phyloP scores from a whole-genome alignment of 1,139 yeast genomes.

The Suhomyces chickasaworum region DNA sequence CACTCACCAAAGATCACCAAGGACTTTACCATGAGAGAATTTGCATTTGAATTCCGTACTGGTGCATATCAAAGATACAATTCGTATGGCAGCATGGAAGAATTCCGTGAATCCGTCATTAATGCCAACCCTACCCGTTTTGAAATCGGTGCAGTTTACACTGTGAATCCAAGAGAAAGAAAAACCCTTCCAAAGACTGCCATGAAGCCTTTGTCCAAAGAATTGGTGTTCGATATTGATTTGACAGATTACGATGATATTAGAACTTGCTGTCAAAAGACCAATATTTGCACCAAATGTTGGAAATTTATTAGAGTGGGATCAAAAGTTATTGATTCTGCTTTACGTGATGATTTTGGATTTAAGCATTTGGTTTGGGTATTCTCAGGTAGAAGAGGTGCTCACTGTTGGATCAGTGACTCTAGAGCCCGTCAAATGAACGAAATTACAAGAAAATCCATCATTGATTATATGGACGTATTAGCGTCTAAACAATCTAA shows the following conservation, averaged over 20 bases:
- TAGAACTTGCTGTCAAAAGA: constrained; percentile 90
- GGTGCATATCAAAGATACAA: constrained; percentile 91
- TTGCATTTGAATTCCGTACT: constrained; percentile 85
- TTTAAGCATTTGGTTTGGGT: constrained; percentile 89
- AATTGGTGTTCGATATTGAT: constrained; percentile 94
- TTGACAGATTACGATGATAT: constrained; percentile 93
- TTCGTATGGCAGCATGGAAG: constrained; percentile 66
- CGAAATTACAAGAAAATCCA: constrained; percentile 72
- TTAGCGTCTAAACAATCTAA: constrained; percentile 53
- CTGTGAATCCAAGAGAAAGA: constrained; percentile 82
- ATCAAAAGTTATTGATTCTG: constrained; percentile 67
- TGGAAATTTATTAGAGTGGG: constrained; percentile 96
- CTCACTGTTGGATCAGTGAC: constrained; percentile 98
- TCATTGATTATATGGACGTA: constrained; percentile 82
- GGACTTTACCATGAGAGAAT: constrained; percentile 86
- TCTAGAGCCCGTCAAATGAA: constrained; percentile 71
- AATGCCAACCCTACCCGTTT: constrained; percentile 84
- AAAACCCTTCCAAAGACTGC: constrained; percentile 78
- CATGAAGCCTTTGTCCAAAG: constrained; percentile 81
- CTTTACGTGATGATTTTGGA: constrained; percentile 86
- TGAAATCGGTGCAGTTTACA: constrained; percentile 92
- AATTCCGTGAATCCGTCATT: constrained; percentile 74
- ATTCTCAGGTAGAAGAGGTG: constrained; percentile 98
- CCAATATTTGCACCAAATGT: constrained; percentile 83
- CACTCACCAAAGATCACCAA: constrained; percentile 73